Percentiles rank a stretch among this genome's conserved stretches.
phyloP scores from a whole-genome alignment of 352 stramenopile genomes.

The Elongisporangium undulatum region DNA sequence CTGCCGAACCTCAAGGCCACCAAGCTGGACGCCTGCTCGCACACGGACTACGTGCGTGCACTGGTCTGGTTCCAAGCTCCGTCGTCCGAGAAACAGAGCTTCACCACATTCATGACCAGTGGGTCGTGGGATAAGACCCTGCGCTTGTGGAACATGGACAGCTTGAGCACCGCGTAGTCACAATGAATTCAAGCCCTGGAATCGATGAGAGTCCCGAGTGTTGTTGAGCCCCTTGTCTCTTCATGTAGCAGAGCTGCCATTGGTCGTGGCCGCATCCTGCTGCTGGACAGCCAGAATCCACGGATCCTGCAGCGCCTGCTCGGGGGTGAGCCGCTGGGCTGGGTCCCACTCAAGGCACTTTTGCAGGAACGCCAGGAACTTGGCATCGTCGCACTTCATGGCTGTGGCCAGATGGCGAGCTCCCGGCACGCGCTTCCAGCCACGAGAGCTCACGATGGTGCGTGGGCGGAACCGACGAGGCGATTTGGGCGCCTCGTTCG shows the following conservation, averaged over 20 bases:
- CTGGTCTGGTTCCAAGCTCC: slow-evolving; percentile 51
- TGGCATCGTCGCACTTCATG: slow-evolving; percentile 38
- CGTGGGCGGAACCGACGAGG: slow-evolving; percentile 27
- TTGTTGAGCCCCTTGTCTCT: slow-evolving; percentile 17
- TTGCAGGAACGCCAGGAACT: slow-evolving; percentile 54
- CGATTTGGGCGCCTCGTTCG: not conserved
- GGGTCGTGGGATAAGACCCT: slow-evolving; percentile 69
- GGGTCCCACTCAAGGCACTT: slow-evolving; percentile 75
- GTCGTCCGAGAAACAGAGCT: slow-evolving; percentile 3
- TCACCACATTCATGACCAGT: slow-evolving; percentile 26
- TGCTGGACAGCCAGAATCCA: slow-evolving; percentile 33
- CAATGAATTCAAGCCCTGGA: slow-evolving; percentile 2
- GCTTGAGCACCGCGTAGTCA: slow-evolving; percentile 10
- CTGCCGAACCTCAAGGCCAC: slow-evolving; percentile 17
- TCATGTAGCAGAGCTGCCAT: slow-evolving; percentile 6
- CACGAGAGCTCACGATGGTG: slow-evolving; percentile 57
- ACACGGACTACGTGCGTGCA: slow-evolving; percentile 70
- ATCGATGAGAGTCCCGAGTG: slow-evolving; percentile 3
- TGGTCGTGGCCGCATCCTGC: slow-evolving; percentile 4
- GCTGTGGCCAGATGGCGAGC: slow-evolving; percentile 27
- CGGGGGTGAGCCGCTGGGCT: slow-evolving; percentile 43
- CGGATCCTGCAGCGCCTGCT: slow-evolving; percentile 50
- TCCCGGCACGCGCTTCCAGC: slow-evolving; percentile 36
- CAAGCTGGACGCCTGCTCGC: slow-evolving; percentile 15
- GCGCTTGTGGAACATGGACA: slow-evolving; percentile 34